Percentiles rank a stretch among this genome's conserved stretches.
Evolutionary conservation across 805 yeast species (phyloP).

Genomic region (Kodamaea hsintzibuensis): DNA sequence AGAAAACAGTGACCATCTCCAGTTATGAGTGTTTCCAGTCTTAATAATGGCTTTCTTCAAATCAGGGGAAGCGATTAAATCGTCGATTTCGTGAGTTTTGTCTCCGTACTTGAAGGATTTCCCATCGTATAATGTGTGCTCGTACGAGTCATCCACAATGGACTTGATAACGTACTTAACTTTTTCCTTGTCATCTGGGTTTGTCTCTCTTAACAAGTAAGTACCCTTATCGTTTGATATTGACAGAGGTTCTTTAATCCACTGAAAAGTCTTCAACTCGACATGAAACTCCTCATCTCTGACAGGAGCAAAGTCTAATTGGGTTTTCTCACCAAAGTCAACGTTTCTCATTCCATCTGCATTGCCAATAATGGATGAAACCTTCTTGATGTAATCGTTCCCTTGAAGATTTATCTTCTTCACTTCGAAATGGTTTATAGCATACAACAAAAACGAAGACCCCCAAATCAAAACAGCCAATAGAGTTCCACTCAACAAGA

Average conservation of each 20-base stretch:
- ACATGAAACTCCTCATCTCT: slow-evolving; percentile 63
- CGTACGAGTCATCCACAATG: slow-evolving; percentile 45
- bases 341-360: slow-evolving; percentile 9
- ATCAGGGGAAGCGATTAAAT: slow-evolving; percentile 66
- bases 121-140: slow-evolving; percentile 51
- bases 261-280: slow-evolving; percentile 56
- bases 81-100: slow-evolving; percentile 47
- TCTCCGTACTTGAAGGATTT: slow-evolving; percentile 43
- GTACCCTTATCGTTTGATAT: slow-evolving; percentile 62
- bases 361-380: neutral
- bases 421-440: slow-evolving; percentile 19
- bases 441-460: slow-evolving; percentile 28
- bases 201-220: slow-evolving; percentile 43
- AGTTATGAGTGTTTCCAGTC: slow-evolving; percentile 60
- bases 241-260: slow-evolving; percentile 61
- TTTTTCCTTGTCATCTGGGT: slow-evolving; percentile 36
- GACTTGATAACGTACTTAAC: slow-evolving; percentile 58
- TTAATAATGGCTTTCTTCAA: slow-evolving; percentile 57
- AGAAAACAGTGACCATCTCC: slow-evolving; percentile 53
- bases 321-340: slow-evolving; percentile 22
- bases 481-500: slow-evolving; percentile 18
- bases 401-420: slow-evolving; percentile 3
- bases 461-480: slow-evolving; percentile 39
- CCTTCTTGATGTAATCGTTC: neutral
- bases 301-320: slow-evolving; percentile 29